Conservation (phyloP, 2,329 filamentous ascomycete genomes). For the Fusarium sororula region DNA sequence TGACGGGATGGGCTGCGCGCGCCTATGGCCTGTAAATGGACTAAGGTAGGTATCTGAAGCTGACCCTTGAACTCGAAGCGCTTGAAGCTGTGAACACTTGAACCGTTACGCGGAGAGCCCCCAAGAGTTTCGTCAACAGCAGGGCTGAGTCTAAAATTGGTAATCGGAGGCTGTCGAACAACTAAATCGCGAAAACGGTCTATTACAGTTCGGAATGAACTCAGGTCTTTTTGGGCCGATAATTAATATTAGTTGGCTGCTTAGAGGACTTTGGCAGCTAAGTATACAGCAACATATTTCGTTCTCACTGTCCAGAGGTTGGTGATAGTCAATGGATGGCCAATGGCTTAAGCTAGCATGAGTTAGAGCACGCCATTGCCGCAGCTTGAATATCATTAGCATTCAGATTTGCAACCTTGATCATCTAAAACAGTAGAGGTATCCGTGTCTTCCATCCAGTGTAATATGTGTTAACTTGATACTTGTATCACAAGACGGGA, state of each 20-base stretch:
- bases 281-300: neutral
- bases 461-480: neutral
- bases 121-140: neutral
- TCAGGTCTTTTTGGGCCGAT: neutral
- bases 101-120: constrained; percentile 23
- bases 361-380: constrained; percentile 22
- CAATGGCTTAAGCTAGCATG: neutral
- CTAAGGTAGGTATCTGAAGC: constrained; percentile 11
- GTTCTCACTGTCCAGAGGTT: constrained; percentile 6
- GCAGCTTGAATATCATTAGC: constrained; percentile 2
- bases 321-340: neutral
- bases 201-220: constrained; percentile 6
- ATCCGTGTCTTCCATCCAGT: neutral
- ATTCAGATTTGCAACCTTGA: constrained; percentile 4
- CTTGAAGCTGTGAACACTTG: neutral
- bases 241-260: constrained; percentile 10
- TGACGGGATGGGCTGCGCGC: constrained; percentile 15
- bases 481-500: neutral
- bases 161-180: neutral
- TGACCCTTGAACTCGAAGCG: constrained; percentile 16
- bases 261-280: neutral
- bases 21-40: constrained; percentile 16
- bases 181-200: neutral
- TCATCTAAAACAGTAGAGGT: constrained; percentile 7
- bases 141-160: constrained; percentile 25